Evolutionary conservation across 2,329 filamentous ascomycete genomes (phyloP).

Genomic region (Arthroderma uncinatum): DNA sequence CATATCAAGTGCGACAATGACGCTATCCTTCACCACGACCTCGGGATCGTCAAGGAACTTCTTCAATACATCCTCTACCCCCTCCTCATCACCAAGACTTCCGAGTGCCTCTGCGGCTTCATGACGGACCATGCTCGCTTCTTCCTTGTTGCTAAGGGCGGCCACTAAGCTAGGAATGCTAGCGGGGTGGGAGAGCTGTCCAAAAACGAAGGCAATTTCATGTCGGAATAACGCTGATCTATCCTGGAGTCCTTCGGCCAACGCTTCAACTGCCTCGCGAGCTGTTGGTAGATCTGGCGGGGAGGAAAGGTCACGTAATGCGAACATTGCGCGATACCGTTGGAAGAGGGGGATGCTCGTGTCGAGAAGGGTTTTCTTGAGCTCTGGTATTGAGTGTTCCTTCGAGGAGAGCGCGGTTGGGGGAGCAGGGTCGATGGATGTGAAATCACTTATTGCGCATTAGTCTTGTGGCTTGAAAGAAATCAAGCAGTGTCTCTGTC

Average conservation of each 20-base stretch:
- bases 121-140: slow-evolving; percentile 93
- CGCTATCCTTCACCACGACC: slow-evolving; percentile 85
- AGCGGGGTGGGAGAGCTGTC: slow-evolving; percentile 90
- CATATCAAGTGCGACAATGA: slow-evolving; percentile 94
- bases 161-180: slow-evolving; percentile 80
- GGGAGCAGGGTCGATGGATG: slow-evolving; percentile 88
- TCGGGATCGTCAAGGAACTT: slow-evolving; percentile 82
- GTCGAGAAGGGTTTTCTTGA: slow-evolving; percentile 70
- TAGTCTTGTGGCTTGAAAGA: slow-evolving; percentile 17
- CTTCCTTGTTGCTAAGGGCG: slow-evolving; percentile 64
- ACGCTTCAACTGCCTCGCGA: slow-evolving; percentile 70
- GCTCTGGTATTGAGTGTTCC: slow-evolving; percentile 55
- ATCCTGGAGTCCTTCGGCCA: slow-evolving; percentile 77
- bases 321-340: slow-evolving; percentile 96
- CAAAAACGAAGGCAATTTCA: slow-evolving; percentile 97
- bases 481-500: neutral
- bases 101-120: slow-evolving; percentile 95
- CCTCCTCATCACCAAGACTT: slow-evolving; percentile 83
- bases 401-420: slow-evolving; percentile 60
- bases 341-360: slow-evolving; percentile 70
- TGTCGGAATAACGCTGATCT: slow-evolving; percentile 88
- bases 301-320: slow-evolving; percentile 84
- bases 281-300: slow-evolving; percentile 85
- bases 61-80: slow-evolving; percentile 76
- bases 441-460: slow-evolving; percentile 61